Evolutionary conservation across 257 asterid species (phyloP), one percentile per base, ranked within the genome.

Genomic region (Nicotiana tomentosiformis): DNA sequence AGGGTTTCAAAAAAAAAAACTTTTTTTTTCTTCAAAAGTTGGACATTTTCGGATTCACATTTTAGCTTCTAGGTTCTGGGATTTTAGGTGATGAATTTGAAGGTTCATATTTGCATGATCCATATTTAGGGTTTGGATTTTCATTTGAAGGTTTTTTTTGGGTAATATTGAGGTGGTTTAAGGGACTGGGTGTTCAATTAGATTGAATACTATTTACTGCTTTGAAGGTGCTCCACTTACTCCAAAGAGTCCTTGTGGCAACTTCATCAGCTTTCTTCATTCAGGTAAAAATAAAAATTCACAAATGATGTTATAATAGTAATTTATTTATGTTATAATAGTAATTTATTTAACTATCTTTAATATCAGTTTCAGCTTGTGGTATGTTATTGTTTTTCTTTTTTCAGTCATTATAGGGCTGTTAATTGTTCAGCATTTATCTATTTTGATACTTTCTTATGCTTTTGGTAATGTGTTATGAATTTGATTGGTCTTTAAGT

Each of bases 211-310:
- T 66, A 29, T 32, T 66, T 66, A 72, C 78, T 53, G 64, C n/a
- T 65, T 80, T 80, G 74, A 65, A 37, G 64, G 84, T 53, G 37
- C 7, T 46, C 23, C 62, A 49, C 55, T 80, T 80, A 70, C 78
- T 81, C 56, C 53, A 81, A 49, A 9, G 56, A 23, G 61, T 46
- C 60, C 23, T 72, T 23, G 79, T 43, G 79, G 62, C 56, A 65
- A 67, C 83, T 66, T 43, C 55, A 49, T 35, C 78, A 81, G 67
- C 58, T 66, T 81, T 81, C 78, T 66, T 81, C 67, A 32, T 72
- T 66, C 84, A 81, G 84, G 84, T 81, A 81, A 79, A 65, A 30
- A 74, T 74, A 14, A 46, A 43, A 23, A 23, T 49, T 35, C 39
- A 74, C 23, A 14, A 43, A 3, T 23, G 20, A 10, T 62, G 18